Conservation (phyloP, 2,329 filamentous ascomycete genomes). For the Cryphonectria parasitica region DNA sequence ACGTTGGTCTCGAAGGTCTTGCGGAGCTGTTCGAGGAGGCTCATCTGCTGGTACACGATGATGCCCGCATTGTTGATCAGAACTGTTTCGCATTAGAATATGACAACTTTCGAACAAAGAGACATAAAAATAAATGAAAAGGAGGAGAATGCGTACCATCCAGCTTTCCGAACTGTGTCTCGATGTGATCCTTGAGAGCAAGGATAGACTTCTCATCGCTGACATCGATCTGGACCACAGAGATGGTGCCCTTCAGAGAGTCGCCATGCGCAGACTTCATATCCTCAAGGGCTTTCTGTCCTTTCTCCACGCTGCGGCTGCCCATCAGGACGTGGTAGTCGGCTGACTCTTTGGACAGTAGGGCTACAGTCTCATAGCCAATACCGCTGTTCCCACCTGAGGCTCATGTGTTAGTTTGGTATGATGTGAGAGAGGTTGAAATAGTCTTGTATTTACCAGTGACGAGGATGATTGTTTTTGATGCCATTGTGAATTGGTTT, state of each 20-base stretch:
- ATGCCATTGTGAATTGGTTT: not conserved
- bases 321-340: constrained; percentile 22
- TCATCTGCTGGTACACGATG: not conserved
- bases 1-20: constrained; percentile 13
- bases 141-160: constrained; percentile 40
- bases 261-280: not conserved
- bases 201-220: constrained; percentile 61
- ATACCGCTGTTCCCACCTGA: constrained; percentile 51
- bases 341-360: constrained; percentile 9
- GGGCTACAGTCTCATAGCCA: constrained; percentile 44
- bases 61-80: constrained; percentile 5
- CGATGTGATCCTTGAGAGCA: constrained; percentile 55
- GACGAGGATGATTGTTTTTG: constrained; percentile 1
- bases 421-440: not conserved
- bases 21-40: not conserved
- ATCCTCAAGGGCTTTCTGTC: constrained; percentile 9
- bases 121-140: not conserved
- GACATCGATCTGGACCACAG: constrained; percentile 56
- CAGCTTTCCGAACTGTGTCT: constrained; percentile 51
- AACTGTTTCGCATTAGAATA: not conserved
- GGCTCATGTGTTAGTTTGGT: not conserved
- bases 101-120: not conserved
- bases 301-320: constrained; percentile 16
- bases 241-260: constrained; percentile 10
- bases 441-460: not conserved